phyloP scores from a whole-genome alignment of 2,329 filamentous ascomycete species.

The Alternaria rosae region DNA sequence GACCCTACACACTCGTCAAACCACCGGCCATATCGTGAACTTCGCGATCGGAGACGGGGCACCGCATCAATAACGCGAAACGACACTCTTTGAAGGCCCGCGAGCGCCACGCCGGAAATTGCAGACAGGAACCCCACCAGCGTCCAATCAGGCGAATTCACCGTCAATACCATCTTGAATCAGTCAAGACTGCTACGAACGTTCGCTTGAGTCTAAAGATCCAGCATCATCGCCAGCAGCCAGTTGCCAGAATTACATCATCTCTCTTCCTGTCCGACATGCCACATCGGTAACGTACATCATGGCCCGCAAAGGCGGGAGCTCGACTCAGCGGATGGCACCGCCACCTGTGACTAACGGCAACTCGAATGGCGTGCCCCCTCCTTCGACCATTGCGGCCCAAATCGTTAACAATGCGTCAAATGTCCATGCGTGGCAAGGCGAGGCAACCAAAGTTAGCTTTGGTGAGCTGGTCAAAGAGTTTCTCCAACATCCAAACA shows the following conservation, averaged over 20 bases:
- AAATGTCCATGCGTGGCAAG: slow-evolving; percentile 67
- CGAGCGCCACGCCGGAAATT: neutral
- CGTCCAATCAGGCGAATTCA: slow-evolving; percentile 8
- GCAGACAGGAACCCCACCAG: neutral
- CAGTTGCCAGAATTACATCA: neutral
- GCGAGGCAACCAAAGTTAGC: slow-evolving; percentile 73
- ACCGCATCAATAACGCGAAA: neutral
- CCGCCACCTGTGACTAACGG: slow-evolving; percentile 31
- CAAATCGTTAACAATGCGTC: slow-evolving; percentile 85
- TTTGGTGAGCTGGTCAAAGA: slow-evolving; percentile 78
- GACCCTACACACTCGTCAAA: neutral
- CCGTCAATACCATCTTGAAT: neutral
- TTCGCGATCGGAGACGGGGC: neutral
- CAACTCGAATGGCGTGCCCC: slow-evolving; percentile 34
- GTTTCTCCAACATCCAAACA: slow-evolving; percentile 58
- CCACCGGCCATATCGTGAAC: neutral
- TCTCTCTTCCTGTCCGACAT: slow-evolving; percentile 23
- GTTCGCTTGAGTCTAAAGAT: neutral
- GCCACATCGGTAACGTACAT: slow-evolving; percentile 31
- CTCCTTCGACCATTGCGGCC: slow-evolving; percentile 83
- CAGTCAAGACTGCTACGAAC: neutral
- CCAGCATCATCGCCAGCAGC: neutral
- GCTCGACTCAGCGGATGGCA: slow-evolving; percentile 39
- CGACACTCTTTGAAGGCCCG: neutral
- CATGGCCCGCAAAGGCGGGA: slow-evolving; percentile 54